Conservation (phyloP, 1,284 basidiomycete genomes). For the Sporisorium scitamineum region DNA sequence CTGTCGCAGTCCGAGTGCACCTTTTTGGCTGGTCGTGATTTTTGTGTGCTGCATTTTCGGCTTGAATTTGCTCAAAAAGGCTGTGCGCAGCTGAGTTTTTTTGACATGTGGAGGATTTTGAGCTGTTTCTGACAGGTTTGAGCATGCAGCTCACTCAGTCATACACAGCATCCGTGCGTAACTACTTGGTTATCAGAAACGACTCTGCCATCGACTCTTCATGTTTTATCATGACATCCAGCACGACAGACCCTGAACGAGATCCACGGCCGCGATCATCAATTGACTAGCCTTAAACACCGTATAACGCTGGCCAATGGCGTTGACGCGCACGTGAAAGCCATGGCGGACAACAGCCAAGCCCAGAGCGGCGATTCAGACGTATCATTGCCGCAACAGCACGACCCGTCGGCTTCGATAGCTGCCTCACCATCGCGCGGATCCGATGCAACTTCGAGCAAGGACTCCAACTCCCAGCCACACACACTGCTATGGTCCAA, state of each 20-base stretch:
- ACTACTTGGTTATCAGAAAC: background rate
- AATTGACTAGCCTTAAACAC: background rate
- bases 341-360: slow-evolving; percentile 9
- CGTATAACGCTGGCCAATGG: background rate
- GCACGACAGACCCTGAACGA: background rate
- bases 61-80: background rate
- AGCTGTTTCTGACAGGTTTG: background rate
- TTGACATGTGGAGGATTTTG: background rate
- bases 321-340: background rate
- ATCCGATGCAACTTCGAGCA: background rate
- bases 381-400: background rate
- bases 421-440: slow-evolving; percentile 3
- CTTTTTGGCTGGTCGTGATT: too few relatives aligned
- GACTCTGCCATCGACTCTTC: too few relatives aligned
- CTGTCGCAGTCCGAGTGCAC: too few relatives aligned
- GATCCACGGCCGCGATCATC: background rate
- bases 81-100: background rate
- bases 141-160: background rate
- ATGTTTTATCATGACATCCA: too few relatives aligned
- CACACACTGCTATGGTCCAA: slow-evolving; percentile 53
- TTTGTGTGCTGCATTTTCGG: too few relatives aligned
- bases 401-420: background rate
- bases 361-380: background rate
- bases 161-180: background rate
- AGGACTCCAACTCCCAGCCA: background rate